Evolutionary conservation across 2,329 filamentous ascomycete species (phyloP), one percentile per base, ranked within the genome.

Genomic region (Hypomyces perniciosus): DNA sequence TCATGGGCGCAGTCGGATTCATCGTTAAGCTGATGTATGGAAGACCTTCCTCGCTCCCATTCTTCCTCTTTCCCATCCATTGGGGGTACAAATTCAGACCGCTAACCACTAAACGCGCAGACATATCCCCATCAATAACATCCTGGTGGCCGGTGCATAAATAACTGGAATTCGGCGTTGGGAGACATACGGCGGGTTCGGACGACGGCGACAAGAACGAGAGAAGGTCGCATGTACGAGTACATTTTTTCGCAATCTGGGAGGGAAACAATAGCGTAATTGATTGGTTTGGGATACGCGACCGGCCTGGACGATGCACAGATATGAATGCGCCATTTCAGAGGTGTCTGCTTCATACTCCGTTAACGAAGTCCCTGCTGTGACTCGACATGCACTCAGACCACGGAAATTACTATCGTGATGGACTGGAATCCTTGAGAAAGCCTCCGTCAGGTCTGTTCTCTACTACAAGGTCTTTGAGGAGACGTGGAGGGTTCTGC

Each of bases 1-100:
- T 86, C 68, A 86, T 85, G 83, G 83, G 83, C 56, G 80, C 81
- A 44, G 83, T 86, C 52, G 83, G 83, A 56, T 86, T 85, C 69
- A 68, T 86, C 56, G 81, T 86, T 65, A 86, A 86, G 76, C 75
- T 86, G 63, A 83, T 20, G 80, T 84, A 73, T 45, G 78, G 20
- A 20, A 20, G 20, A 3, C 20, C 20, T 20, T 58, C 8, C 30
- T 29, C 35, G 9, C 10, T 30, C 30, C 28, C 26, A 9, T 27
- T n/a, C 12, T 20, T 28, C 5, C 39, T n/a, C 13, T n/a, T 4
- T 1, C 33, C 38, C 35, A 42, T 37, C 34, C 42, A 27, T 44
- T 41, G 51, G 30, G 47, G 20, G 20, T 20, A 3, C 56, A 39
- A 20, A 42, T 31, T 33, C 30, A 39, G 30, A 45, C 53, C n/a